Evolutionary conservation across 139 green algal species (phyloP), one percentile per base, ranked within the genome.

Genomic region (Micromonas commoda): DNA sequence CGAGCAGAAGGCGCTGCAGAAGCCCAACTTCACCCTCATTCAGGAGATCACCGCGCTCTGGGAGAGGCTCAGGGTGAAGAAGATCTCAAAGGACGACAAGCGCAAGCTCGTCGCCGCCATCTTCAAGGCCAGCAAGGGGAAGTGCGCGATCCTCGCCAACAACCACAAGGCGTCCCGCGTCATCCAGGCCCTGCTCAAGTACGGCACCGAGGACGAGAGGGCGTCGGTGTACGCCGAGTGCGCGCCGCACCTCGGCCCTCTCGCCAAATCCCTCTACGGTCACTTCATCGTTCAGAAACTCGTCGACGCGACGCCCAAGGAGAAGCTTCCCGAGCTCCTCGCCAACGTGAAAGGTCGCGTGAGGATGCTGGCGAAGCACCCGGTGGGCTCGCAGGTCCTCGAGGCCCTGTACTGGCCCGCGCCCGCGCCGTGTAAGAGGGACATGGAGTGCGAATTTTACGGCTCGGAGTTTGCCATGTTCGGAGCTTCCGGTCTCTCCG

Each of bases 221-320:
- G 70, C 65, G 20, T 52, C 69, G 0, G 66, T 85, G 23, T 83
- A 82, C 37, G 57, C 71, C 1, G 84, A 88, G 82, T 67, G 84
- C 6, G 54, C 31, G 71, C 73, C 84, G 35, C 69, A 88, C 57
- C 19, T 77, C 23, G 5, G 77, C 19, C 64, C 80, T 39, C 57
- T 88, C 37, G 76, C 84, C 0, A 71, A 77, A 32, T 81, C 82
- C n/a, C 38, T 75, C 1, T 86, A 88, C 76, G 84, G 61, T 0
- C 82, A 86, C 78, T 85, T 86, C 73, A 24, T 88, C 19, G 79
- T 88, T n/a, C 77, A 78, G n/a, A 74, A 76, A 33, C 77, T 88
- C 69, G 63, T 86, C 32, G 77, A 85, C 23, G 19, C 20, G 32
- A 63, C 53, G 3, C 20, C 35, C 2, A 83, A 83, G 66, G 69